Percentiles rank a stretch among this genome's conserved stretches.
phyloP scores from a whole-genome alignment of 192 early-diverging fungal genomes.

The Neocallimastix lanati region DNA sequence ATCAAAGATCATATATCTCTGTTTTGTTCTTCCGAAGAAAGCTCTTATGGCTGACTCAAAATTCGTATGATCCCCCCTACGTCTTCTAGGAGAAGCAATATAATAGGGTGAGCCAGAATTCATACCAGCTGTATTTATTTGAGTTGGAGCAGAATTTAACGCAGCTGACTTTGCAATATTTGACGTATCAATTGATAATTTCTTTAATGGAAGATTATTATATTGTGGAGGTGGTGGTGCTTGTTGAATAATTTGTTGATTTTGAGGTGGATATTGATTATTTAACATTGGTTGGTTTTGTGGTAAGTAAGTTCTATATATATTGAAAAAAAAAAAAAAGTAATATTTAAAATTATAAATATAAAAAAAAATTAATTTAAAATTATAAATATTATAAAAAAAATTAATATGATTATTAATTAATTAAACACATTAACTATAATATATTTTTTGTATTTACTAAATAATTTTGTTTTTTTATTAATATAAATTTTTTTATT shows the following conservation, averaged over 20 bases:
- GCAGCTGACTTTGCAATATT: not conserved
- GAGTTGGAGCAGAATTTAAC: not conserved
- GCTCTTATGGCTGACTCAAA: not conserved
- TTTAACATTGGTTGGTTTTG: not conserved
- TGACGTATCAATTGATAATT: not conserved
- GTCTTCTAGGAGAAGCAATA: not conserved
- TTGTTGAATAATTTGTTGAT: not conserved
- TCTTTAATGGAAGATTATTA: not conserved
- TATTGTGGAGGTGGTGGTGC: not conserved
- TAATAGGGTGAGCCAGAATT: not conserved
- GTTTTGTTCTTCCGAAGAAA: not conserved
- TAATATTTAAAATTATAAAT: too few species aligned
- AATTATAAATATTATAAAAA: too few species aligned
- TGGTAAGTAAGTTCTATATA: not conserved
- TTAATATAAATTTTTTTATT: too few species aligned
- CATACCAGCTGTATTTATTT: not conserved
- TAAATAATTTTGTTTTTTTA: too few species aligned
- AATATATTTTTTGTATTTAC: too few species aligned
- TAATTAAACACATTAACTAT: too few species aligned
- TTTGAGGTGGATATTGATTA: not conserved
- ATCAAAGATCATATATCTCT: not conserved
- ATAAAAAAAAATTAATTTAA: too few species aligned
- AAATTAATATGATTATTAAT: too few species aligned
- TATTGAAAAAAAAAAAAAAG: too few species aligned
- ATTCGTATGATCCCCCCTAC: not conserved